Conservation (phyloP, 306 rosid species). For the Pterocarpus macrocarpus region DNA sequence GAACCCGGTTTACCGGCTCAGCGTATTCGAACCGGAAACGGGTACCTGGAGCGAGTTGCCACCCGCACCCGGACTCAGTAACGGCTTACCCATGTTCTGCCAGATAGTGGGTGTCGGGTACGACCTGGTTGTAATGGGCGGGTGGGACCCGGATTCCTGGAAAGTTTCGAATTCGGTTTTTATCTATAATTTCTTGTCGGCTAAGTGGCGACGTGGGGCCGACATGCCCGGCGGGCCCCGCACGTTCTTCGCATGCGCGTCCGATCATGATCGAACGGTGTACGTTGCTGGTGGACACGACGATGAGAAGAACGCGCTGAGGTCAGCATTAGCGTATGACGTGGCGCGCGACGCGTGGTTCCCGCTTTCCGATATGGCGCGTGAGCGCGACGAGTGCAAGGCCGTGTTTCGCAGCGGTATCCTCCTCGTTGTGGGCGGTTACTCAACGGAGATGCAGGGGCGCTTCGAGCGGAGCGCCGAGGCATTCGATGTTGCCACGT, state of each 20-base stretch:
- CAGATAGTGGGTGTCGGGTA: conserved; percentile 64
- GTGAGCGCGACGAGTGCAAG: conserved; percentile 80
- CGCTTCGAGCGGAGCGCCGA: conserved; percentile 72
- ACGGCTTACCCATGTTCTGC: conserved; percentile 77
- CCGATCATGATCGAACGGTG: conserved; percentile 51
- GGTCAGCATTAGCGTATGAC: conserved; percentile 62
- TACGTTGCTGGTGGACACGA: conserved; percentile 80
- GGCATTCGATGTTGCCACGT: conserved; percentile 47
- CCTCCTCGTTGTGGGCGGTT: conserved; percentile 65
- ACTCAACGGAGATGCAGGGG: conserved; percentile 77
- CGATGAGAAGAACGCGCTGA: conserved; percentile 69
- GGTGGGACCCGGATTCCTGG: conserved; percentile 78
- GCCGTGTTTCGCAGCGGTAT: conserved; percentile 53
- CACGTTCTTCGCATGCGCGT: conserved; percentile 68
- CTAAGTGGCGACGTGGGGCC: conserved; percentile 71
- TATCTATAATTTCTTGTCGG: conserved; percentile 57
- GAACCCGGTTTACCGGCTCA: conserved; percentile 61
- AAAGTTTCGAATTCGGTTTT: conserved; percentile 63
- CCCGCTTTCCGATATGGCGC: conserved; percentile 60
- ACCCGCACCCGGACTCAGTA: conserved; percentile 35
- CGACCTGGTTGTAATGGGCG: conserved; percentile 71
- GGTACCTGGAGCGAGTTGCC: conserved; percentile 68
- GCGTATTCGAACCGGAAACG: conserved; percentile 54
- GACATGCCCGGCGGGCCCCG: conserved; percentile 78
- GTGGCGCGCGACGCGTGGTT: conserved; percentile 65